Base-by-base conservation (phyloP, 179 eudicot genomes). In the Vitellaria paradoxa region DNA sequence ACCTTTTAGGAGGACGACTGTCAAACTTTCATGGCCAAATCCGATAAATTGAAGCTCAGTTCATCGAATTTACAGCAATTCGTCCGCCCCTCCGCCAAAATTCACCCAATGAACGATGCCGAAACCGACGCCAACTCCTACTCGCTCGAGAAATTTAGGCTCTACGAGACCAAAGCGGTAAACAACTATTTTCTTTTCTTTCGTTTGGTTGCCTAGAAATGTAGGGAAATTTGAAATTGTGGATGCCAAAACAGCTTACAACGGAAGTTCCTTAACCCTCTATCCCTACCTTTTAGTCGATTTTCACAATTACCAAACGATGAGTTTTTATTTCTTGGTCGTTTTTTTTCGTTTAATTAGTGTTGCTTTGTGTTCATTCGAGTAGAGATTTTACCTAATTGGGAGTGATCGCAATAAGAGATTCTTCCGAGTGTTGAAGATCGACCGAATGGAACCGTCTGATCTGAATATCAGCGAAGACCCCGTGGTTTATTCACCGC, bases 91-190 rank as follows among this genome's bases (percentile, higher is more conserved):
- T 79, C 86, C 18, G 78, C 87, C 79, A 88, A 90, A 85, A 77
- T 88, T 61, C 92, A 82, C 79, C 91, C 91, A 0, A 57, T 86
- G 40, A 84, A 83, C 56, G 91, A 92, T 73, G 85, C 88, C 65
- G 92, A 89, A 77, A 72, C 79, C 73, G 93, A 91, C 82, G 85
- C 89, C 6, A 83, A 77, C 72, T 91, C 93, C 0, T 90, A 89
- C 82, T 90, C 97, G 55, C 87, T 95, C 7, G 96, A 93, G 82
- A 95, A 93, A 84, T 93, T 93, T 83, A 92, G 85, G 77, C 98
- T 95, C 62, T 95, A 95, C 77, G 99, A 95, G 75, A 95, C 99
- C 72, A 91, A 92, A 80, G 98, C 98, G 76, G 98, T 91, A 72
- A 72, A 82, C 40, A 45, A 7, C 15, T 1, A 46, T 14, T 50